phyloP scores from a whole-genome alignment of 78 protist species.

The Dictyostelium capitatum region DNA sequence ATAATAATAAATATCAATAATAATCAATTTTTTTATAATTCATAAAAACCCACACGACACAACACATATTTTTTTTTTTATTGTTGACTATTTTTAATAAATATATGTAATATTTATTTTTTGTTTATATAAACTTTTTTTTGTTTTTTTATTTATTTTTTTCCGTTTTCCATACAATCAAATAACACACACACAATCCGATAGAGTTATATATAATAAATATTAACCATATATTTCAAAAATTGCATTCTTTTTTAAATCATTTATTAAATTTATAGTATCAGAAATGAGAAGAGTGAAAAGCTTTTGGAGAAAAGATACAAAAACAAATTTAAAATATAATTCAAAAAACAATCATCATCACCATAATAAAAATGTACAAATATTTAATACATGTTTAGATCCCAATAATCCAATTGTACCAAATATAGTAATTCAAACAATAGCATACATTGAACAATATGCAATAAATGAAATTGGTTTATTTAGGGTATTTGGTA shows the following conservation, averaged over 20 bases:
- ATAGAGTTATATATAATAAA: too few relatives aligned
- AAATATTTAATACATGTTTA: not conserved
- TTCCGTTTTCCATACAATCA: too few relatives aligned
- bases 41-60: too few relatives aligned
- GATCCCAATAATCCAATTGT: conserved; percentile 38
- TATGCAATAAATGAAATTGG: conserved; percentile 27
- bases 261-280: conserved; percentile 14
- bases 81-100: too few relatives aligned
- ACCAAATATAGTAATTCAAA: conserved; percentile 15
- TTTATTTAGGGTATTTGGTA: conserved; percentile 59
- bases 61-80: too few relatives aligned
- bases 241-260: conserved; percentile 17
- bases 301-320: conserved; percentile 39
- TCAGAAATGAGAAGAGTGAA: conserved; percentile 51
- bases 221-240: not conserved
- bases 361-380: not conserved
- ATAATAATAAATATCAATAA: too few relatives aligned
- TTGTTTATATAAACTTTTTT: too few relatives aligned
- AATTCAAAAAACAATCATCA: not conserved
- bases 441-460: conserved; percentile 38
- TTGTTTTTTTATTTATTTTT: too few relatives aligned
- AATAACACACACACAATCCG: too few relatives aligned
- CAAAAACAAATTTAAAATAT: conserved; percentile 34
- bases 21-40: too few relatives aligned
- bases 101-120: too few relatives aligned